Evolutionary conservation across 768 basidiomycete species (phyloP).

Genomic region (Amanita molliuscula): DNA sequence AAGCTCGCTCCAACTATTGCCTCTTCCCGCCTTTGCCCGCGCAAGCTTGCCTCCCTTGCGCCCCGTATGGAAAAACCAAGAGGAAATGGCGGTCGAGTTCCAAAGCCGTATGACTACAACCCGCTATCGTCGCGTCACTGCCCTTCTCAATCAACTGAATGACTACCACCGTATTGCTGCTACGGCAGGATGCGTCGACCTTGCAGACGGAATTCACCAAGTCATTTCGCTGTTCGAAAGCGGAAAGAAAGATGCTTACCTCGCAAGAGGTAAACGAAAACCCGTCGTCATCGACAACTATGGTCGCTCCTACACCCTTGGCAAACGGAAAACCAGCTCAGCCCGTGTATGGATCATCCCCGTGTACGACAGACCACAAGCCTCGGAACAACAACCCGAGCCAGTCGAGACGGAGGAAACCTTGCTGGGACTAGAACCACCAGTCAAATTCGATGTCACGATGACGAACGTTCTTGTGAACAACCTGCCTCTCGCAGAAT

Average conservation of each 20-base stretch:
- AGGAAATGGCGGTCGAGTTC: constrained; percentile 49
- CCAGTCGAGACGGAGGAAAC: constrained; percentile 18
- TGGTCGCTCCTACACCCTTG: constrained; percentile 81
- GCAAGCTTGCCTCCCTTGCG: constrained; percentile 45
- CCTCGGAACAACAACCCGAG: constrained; percentile 1
- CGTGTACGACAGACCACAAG: constrained; percentile 21
- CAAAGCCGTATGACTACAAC: constrained; percentile 51
- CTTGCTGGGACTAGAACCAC: constrained; percentile 15
- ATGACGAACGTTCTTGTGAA: constrained; percentile 75
- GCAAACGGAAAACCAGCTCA: constrained; percentile 81
- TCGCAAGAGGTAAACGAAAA: constrained; percentile 44
- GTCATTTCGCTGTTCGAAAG: constrained; percentile 58
- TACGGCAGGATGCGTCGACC: constrained; percentile 45
- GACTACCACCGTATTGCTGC: constrained; percentile 49
- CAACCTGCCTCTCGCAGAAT: constrained; percentile 65
- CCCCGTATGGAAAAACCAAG: constrained; percentile 60
- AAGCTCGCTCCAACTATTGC: constrained; percentile 57
- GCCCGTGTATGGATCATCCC: constrained; percentile 93
- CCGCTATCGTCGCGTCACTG: constrained; percentile 56
- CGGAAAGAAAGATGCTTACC: constrained; percentile 41
- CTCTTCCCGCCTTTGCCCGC: constrained; percentile 65
- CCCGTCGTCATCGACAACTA: constrained; percentile 54
- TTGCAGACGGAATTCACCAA: constrained; percentile 37
- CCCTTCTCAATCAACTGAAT: constrained; percentile 57
- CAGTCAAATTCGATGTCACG: constrained; percentile 23